Conservation (phyloP, 371 early-diverging fungal species). For the Paraphysoderma sedebokerense region DNA sequence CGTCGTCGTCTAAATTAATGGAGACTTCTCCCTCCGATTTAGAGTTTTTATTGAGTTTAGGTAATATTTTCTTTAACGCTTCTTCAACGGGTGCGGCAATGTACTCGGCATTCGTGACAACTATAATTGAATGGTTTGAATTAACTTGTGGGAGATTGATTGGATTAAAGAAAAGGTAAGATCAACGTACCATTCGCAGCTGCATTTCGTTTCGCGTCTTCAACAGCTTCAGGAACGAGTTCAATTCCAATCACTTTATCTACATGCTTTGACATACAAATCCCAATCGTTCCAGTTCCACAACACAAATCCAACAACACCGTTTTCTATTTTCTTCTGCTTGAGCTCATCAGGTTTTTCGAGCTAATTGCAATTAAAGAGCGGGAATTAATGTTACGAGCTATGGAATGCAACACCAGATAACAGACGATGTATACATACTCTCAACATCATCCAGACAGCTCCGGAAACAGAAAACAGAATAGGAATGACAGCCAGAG, state of each 20-base stretch:
- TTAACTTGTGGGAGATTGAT: background rate
- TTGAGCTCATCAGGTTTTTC: slow-evolving; percentile 6
- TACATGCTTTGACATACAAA: slow-evolving; percentile 49
- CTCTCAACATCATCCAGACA: too few relatives aligned
- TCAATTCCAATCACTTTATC: slow-evolving; percentile 62
- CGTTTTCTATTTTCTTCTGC: slow-evolving; percentile 4
- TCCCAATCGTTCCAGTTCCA: slow-evolving; percentile 78
- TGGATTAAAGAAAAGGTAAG: background rate
- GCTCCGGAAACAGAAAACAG: slow-evolving; percentile 16
- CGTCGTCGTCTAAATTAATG: too few relatives aligned
- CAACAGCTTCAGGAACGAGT: slow-evolving; percentile 45
- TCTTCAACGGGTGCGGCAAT: slow-evolving; percentile 46
- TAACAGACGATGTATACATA: too few relatives aligned
- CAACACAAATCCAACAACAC: slow-evolving; percentile 64
- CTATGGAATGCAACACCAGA: too few relatives aligned
- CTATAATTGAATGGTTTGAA: slow-evolving; percentile 8
- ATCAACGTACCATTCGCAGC: slow-evolving; percentile 26
- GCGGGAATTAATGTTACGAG: too few relatives aligned
- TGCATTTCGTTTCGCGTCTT: slow-evolving; percentile 58
- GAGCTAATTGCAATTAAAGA: slow-evolving; percentile 14
- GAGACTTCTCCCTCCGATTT: background rate
- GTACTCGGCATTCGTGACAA: slow-evolving; percentile 32
- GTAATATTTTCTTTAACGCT: slow-evolving; percentile 24
- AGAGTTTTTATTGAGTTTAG: background rate
- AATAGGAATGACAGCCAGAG: slow-evolving; percentile 22